Evolutionary conservation across 805 yeast genomes (phyloP).

Genomic region (Teunomyces pallodes): DNA sequence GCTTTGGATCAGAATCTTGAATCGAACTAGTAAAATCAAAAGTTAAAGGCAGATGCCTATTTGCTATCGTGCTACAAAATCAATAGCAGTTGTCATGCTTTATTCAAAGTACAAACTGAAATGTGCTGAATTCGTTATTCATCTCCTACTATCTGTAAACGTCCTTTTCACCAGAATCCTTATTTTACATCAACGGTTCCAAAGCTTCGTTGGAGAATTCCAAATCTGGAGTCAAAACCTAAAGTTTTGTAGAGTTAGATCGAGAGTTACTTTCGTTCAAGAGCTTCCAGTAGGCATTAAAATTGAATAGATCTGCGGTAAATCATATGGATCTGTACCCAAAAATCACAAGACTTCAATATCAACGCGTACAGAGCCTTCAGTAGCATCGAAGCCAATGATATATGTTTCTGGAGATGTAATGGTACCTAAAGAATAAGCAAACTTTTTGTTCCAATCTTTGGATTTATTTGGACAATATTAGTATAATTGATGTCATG

Average conservation of each 20-base stretch:
- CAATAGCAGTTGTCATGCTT: too few species aligned
- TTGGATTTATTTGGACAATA: slow-evolving; percentile 20
- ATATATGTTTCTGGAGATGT: slow-evolving; percentile 21
- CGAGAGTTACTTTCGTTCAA: slow-evolving; percentile 17
- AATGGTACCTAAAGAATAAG: slow-evolving; percentile 27
- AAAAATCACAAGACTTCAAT: slow-evolving; percentile 6
- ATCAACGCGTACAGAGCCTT: slow-evolving; percentile 15
- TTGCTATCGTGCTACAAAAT: too few species aligned
- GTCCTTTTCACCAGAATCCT: slow-evolving; percentile 45
- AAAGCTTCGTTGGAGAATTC: slow-evolving; percentile 35
- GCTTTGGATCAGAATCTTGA: too few species aligned
- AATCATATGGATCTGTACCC: neutral
- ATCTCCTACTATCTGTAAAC: slow-evolving; percentile 27
- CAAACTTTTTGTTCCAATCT: slow-evolving; percentile 17
- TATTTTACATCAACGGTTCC: slow-evolving; percentile 30
- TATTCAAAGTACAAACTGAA: too few species aligned
- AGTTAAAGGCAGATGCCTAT: too few species aligned
- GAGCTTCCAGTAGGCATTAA: slow-evolving; percentile 20
- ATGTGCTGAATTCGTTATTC: too few species aligned
- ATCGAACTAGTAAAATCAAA: too few species aligned
- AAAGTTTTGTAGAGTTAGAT: slow-evolving; percentile 18
- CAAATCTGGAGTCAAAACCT: slow-evolving; percentile 25
- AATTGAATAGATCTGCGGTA: slow-evolving; percentile 9
- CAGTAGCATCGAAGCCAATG: slow-evolving; percentile 26
- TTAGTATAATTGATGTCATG: slow-evolving; percentile 21